Base-by-base conservation (phyloP, 1,139 yeast genomes). In the Saccharomyces uvarum region DNA sequence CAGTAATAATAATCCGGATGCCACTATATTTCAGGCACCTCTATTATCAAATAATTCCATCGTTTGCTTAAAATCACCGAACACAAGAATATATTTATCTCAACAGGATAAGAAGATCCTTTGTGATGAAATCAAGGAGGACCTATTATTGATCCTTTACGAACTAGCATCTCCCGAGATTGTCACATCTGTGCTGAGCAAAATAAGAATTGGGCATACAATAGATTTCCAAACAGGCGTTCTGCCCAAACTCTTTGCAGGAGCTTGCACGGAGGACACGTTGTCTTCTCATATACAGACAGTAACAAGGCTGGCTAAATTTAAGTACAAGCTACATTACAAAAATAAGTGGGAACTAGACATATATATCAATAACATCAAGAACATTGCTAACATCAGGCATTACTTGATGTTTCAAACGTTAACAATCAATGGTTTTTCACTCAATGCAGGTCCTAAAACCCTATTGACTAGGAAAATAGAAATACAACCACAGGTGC, bases 41-140 rank as follows among this genome's bases (percentile, higher is more conserved):
- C 52, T 69, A 9, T 56, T 68, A 26, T 66, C 72, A 1, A 68
- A 63, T 47, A 69, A 67, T 53, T 67, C 72, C 3, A 66, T 69
- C 1, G 61, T 69, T 2, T 57, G 68, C 19, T 55, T 69, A 50
- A 68, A 63, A 52, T 65, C 70, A 4, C 68, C 70, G 1, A 51
- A 54, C 2, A 61, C 64, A 2, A 61, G 63, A 27, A 59, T 69
- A 26, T 67, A 63, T 48, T 56, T 69, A 4, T 68, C 71, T 2
- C 63, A 66, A 48, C 56, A 58, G 14, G 72, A 69, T 52, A 60
- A 66, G 62, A 53, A 56, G 8, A 59, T 50, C 46, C 53, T 69
- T 4, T 62, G 64, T 49, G 50, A 62, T 4, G 71, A 68, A 42
- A 52, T 69, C 11, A 61, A 53, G 51, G 59, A 63, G 31, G 70